Evolutionary conservation across 306 rosid genomes (phyloP), one percentile per base, ranked within the genome.

Genomic region (Pyrus communis): DNA sequence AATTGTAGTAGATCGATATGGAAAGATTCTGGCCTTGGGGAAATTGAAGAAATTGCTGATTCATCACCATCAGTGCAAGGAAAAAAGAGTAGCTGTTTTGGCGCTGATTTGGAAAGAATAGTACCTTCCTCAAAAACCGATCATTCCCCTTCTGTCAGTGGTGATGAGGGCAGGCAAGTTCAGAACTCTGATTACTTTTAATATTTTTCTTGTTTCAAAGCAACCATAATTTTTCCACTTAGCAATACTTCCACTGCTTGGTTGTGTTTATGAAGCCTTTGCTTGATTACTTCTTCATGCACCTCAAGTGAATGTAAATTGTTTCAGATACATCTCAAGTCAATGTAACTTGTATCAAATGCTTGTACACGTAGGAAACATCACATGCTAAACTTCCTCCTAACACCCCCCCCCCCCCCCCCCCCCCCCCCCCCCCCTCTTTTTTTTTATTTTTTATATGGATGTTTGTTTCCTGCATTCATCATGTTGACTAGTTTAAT

Each of bases 111-210:
- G 18, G 88, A 85, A 40, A 40, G 45, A 40, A 35, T 35, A 1
- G 40, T 88, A 62, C 74, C 70, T 70, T 75, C 82, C 17, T 77
- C 79, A 51, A 89, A 87, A 81, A 82, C 31, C 76, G 35, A 66
- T 61, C 49, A 54, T 13, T 83, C 72, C 55, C 82, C 80, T 71
- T 78, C 77, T 80, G 60, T 73, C 71, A 76, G 67, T 65, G 64
- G 79, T 7, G 88, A 87, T 27, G 84, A 80, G 77, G 87, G 88
- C 76, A 87, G 93, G 91, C 85, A 79, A 68, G 72, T 73, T 58
- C 69, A 73, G 67, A 58, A 57, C 51, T 73, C 54, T 9, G 55
- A 8, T 12, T 2, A 22, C 76, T 38, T 71, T 11, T 38, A 38
- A 42, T 8, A 35, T 38, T 69, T 61, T 40, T 27, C 71, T 2